Evolutionary conservation across 2,329 filamentous ascomycete genomes (phyloP).

Genomic region (Aspergillus udagawae): DNA sequence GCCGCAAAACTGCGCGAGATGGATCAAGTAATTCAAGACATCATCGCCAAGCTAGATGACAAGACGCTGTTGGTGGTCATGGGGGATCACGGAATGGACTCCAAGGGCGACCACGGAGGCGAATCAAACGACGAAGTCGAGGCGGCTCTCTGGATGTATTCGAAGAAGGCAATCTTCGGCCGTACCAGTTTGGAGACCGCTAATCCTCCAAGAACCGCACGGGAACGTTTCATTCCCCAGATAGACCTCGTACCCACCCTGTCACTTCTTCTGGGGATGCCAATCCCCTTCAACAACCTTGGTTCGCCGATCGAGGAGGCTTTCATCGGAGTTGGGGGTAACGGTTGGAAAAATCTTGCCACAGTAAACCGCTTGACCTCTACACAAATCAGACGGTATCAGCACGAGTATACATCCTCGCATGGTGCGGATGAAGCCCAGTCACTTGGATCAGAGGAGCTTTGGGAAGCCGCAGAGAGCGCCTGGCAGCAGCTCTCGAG

Average conservation of each 20-base stretch:
- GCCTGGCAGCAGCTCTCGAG: conserved; percentile 47
- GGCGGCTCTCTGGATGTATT: conserved; percentile 97
- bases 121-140: conserved; percentile 96
- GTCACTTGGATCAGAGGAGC: conserved; percentile 51
- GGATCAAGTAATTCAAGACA: conserved; percentile 70
- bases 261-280: conserved; percentile 79
- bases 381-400: conserved; percentile 85
- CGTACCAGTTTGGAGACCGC: conserved; percentile 60
- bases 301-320: conserved; percentile 91
- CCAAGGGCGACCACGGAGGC: conserved; percentile 95
- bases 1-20: conserved; percentile 85
- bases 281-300: conserved; percentile 94
- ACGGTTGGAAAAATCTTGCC: conserved; percentile 72
- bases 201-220: conserved; percentile 63
- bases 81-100: conserved; percentile 99
- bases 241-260: conserved; percentile 95
- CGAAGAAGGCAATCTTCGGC: conserved; percentile 79
- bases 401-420: conserved; percentile 72
- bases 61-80: conserved; percentile 87
- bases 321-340: conserved; percentile 67
- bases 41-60: conserved; percentile 72
- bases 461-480: conserved; percentile 60
- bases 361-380: conserved; percentile 71
- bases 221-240: conserved; percentile 69
- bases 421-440: conserved; percentile 63